phyloP scores from a whole-genome alignment of 768 basidiomycete species.

The Thelephora ganbajun region DNA sequence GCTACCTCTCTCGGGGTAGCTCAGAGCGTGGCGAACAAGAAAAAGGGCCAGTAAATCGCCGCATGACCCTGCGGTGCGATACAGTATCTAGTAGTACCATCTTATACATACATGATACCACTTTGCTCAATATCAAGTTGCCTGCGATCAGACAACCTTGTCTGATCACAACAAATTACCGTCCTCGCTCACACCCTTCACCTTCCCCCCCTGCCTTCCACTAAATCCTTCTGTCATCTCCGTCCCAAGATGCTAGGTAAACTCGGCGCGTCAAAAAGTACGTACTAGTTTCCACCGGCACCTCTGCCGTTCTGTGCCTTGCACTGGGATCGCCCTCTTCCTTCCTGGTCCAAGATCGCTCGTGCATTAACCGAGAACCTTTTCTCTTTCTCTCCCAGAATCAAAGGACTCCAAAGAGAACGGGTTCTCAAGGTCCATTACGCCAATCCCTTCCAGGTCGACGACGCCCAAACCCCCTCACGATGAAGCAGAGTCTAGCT shows the following conservation, averaged over 20 bases:
- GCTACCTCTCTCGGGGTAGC: conserved; percentile 24
- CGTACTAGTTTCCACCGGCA: conserved; percentile 1
- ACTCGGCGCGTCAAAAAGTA: conserved; percentile 6
- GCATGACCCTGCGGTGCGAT: too few species aligned
- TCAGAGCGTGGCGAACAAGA: conserved; percentile 8
- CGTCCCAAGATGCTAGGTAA: not conserved
- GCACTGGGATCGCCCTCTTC: not conserved
- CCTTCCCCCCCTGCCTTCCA: too few species aligned
- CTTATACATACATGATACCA: too few species aligned
- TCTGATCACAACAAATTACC: too few species aligned
- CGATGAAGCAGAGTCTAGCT: conserved; percentile 26
- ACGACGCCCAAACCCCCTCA: conserved; percentile 45
- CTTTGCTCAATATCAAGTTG: too few species aligned
- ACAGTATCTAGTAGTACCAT: too few species aligned
- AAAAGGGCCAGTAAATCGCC: too few species aligned
- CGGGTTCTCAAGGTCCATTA: conserved; percentile 64
- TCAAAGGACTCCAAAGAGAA: conserved; percentile 59
- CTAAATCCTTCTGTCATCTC: too few species aligned
- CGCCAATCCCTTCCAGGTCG: conserved; percentile 73
- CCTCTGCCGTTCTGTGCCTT: not conserved
- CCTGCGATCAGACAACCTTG: too few species aligned
- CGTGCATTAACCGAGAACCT: too few species aligned
- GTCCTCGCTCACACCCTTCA: too few species aligned
- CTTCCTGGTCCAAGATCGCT: not conserved
- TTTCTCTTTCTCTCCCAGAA: conserved; percentile 24